Percentiles rank a stretch among this genome's conserved stretches.
These are phyloP conservation scores for Corymbia maculata DNA, from an alignment of 345 rosid species.

Conservation along the genomic window DNA sequence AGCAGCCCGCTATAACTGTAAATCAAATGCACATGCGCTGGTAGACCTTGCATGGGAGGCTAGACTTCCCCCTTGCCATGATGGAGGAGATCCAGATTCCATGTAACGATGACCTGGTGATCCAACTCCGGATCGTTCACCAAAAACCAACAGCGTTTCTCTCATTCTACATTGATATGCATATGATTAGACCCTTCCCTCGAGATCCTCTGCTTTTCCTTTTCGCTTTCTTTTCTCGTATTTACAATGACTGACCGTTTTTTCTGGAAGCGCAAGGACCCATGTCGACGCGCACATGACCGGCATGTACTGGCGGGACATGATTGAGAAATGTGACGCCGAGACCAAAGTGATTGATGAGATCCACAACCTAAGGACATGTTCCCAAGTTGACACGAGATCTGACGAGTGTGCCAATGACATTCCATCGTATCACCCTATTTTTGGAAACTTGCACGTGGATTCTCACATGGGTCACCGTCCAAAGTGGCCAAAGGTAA, in stretches of 20 bases:
- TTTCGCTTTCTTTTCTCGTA: not conserved
- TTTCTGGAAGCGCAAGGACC: not conserved
- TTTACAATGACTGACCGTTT: not conserved
- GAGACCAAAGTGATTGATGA: not conserved
- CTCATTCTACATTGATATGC: not conserved
- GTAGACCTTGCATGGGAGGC: not conserved
- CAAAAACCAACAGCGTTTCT: not conserved
- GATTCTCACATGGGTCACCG: constrained; percentile 21
- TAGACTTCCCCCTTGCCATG: too few species aligned
- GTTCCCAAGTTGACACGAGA: not conserved
- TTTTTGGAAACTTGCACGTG: constrained; percentile 9
- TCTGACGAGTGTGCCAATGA: not conserved
- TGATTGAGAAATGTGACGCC: not conserved
- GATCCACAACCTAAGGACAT: not conserved
- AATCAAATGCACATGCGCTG: not conserved
- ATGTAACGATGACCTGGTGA: too few species aligned
- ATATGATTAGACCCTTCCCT: not conserved
- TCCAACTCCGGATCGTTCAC: not conserved
- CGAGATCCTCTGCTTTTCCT: not conserved
- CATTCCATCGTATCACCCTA: not conserved
- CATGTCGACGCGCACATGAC: not conserved
- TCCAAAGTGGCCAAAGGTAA: not conserved
- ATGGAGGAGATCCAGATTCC: too few species aligned
- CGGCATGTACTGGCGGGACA: not conserved
- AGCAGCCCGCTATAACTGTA: not conserved